phyloP scores from a whole-genome alignment of 192 early-diverging fungal genomes.

The Coemansia sp. region DNA sequence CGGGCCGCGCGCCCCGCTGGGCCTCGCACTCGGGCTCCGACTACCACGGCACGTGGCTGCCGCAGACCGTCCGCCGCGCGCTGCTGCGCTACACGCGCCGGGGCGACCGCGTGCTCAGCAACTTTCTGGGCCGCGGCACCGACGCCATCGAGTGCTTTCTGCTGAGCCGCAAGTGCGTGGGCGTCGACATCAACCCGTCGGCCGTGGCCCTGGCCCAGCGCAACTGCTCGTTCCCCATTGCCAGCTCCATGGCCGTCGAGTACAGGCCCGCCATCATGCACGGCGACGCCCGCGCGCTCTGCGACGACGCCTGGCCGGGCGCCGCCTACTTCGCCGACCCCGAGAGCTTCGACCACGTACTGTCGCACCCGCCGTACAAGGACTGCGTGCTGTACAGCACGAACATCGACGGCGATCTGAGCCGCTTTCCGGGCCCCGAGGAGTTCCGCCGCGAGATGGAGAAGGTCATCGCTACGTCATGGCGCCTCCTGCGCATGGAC shows the following conservation, averaged over 20 bases:
- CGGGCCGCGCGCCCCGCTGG: constrained; percentile 89
- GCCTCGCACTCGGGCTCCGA: constrained; percentile 89
- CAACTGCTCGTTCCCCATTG: constrained; percentile 81
- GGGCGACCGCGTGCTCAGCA: constrained; percentile 82
- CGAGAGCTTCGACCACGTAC: constrained; percentile 82
- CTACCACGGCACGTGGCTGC: constrained; percentile 94
- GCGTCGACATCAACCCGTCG: constrained; percentile 88
- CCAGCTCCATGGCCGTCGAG: constrained; percentile 63
- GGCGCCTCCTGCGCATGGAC: constrained; percentile 71
- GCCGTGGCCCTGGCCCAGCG: constrained; percentile 81
- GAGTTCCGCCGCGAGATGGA: constrained; percentile 80
- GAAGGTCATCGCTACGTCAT: constrained; percentile 69
- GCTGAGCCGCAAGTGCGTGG: constrained; percentile 73
- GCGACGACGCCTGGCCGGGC: constrained; percentile 49
- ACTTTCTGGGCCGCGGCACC: constrained; percentile 92
- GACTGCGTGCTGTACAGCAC: constrained; percentile 86
- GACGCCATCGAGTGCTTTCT: constrained; percentile 90
- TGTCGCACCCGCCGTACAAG: constrained; percentile 95
- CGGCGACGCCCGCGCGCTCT: constrained; percentile 75
- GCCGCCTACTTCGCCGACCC: constrained; percentile 64
- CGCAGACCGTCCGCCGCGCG: constrained; percentile 82
- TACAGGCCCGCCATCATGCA: constrained; percentile 81
- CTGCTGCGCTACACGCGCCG: constrained; percentile 74
- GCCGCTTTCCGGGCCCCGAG: constrained; percentile 69
- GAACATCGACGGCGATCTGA: constrained; percentile 85